Evolutionary conservation across 2,329 filamentous ascomycete species (phyloP), one percentile per base, ranked within the genome.

Genomic region (Hypoxylon sp.): DNA sequence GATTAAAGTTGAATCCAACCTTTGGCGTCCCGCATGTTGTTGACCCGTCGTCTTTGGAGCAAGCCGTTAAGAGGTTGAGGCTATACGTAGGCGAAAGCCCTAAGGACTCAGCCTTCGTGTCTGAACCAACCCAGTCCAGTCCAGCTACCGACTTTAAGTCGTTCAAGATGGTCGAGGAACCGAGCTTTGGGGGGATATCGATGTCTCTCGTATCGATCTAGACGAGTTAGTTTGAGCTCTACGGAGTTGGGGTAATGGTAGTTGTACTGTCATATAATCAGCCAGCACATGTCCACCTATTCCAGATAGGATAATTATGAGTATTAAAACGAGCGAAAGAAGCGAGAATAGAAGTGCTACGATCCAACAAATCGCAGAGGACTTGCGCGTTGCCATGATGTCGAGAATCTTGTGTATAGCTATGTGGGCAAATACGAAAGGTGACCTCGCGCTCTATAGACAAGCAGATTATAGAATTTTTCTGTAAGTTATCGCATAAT

Each of bases 251-350:
- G 38, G 46, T 10, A 25, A 13, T 38, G 1, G 14, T n/a, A 11
- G 49, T 7, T 69, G 45, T 71, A 79, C 80, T 72, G 76, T 79
- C 34, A 82, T 59, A 67, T 77, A 80, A 46, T 76, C 76, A 43
- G 79, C 70, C n/a, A 75, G 60, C 10, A 71, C 66, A 41, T 68
- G 67, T 13, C 65, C 69, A 2, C 72, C 72, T 1, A 74, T 64
- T 13, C 78, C 77, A n/a, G 78, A 75, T 7, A 77, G 61, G 10
- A 79, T 55, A n/a, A 77, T 68, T 23, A 78, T 49, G 25, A 78
- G 65, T 0, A 72, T 68, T 11, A 77, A 72, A 46, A 75, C 23
- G 21, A 75, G 68, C 0, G 75, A 72, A 32, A 75, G 17, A 11
- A 76, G 57, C 28, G 74, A 74, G 19, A 74, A 60, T 2, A 75